Conservation (phyloP, 305 asterid genomes). For the Lippia alba region DNA sequence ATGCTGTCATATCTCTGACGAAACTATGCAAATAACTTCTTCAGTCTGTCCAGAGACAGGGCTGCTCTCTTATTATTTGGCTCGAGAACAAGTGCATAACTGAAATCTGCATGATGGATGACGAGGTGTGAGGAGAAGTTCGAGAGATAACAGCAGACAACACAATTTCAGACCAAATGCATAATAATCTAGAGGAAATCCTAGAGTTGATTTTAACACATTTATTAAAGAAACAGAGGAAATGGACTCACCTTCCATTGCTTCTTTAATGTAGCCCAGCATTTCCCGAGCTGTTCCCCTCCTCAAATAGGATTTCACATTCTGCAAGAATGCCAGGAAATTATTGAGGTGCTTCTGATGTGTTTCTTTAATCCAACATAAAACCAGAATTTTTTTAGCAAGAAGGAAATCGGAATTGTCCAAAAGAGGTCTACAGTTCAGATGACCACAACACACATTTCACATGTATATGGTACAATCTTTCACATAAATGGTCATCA, state of each 20-base stretch:
- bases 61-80: constrained; percentile 94
- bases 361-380: constrained; percentile 19
- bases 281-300: constrained; percentile 97
- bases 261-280: constrained; percentile 80
- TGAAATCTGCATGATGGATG: constrained; percentile 68
- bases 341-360: background rate
- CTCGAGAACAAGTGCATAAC: constrained; percentile 86
- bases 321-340: constrained; percentile 55
- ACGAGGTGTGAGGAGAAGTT: background rate
- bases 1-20: constrained; percentile 29
- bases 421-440: constrained; percentile 9
- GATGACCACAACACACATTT: constrained; percentile 8
- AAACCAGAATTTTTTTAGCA: background rate
- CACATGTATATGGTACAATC: background rate
- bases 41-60: constrained; percentile 68
- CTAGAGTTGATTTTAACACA: background rate
- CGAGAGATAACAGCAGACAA: background rate
- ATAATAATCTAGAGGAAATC: no score
- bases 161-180: no score
- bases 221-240: constrained; percentile 11
- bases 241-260: constrained; percentile 72
- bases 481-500: background rate
- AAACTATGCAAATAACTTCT: constrained; percentile 55
- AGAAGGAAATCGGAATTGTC: constrained; percentile 12
- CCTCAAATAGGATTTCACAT: constrained; percentile 84